phyloP scores from a whole-genome alignment of 192 early-diverging fungal genomes.

The Spizellomyces punctatus region DNA sequence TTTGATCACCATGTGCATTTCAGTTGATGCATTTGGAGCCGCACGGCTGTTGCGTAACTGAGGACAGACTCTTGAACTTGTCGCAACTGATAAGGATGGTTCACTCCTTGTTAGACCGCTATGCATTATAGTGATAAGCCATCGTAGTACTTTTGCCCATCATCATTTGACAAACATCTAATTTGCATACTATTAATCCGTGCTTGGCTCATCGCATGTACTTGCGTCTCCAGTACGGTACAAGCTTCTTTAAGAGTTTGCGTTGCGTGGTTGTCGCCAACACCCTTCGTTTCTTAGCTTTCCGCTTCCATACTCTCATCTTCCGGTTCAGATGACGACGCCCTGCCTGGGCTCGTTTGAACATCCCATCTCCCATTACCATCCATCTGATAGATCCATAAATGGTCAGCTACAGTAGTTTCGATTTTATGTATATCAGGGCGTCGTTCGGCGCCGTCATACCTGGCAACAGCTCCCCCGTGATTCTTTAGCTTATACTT shows the following conservation, averaged over 20 bases:
- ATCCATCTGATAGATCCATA: conserved; percentile 43
- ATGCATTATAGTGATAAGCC: too few species aligned
- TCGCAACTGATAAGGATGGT: too few species aligned
- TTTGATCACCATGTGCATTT: too few species aligned
- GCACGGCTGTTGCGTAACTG: too few species aligned
- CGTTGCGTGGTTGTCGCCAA: conserved; percentile 38
- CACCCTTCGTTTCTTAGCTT: conserved; percentile 42
- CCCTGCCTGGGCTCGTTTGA: conserved; percentile 53
- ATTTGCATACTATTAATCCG: too few species aligned
- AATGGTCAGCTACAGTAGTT: not conserved
- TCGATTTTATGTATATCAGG: not conserved
- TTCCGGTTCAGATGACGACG: conserved; percentile 52
- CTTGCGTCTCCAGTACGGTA: conserved; percentile 53
- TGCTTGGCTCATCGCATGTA: conserved; percentile 41
- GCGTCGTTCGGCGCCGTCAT: not conserved
- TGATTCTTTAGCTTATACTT: conserved; percentile 58
- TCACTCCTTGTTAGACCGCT: too few species aligned
- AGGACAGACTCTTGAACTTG: too few species aligned
- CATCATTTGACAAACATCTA: too few species aligned
- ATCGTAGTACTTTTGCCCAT: too few species aligned
- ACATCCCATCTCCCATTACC: conserved; percentile 38
- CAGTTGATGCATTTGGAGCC: too few species aligned
- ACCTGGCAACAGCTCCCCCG: conserved; percentile 51
- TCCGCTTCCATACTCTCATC: conserved; percentile 45
- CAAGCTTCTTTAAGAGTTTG: conserved; percentile 39